A percentile compares a stretch with the other conserved stretches of the same genome.
Conservation (phyloP, 2,329 filamentous ascomycete species). For the Fusarium transvaalense region DNA sequence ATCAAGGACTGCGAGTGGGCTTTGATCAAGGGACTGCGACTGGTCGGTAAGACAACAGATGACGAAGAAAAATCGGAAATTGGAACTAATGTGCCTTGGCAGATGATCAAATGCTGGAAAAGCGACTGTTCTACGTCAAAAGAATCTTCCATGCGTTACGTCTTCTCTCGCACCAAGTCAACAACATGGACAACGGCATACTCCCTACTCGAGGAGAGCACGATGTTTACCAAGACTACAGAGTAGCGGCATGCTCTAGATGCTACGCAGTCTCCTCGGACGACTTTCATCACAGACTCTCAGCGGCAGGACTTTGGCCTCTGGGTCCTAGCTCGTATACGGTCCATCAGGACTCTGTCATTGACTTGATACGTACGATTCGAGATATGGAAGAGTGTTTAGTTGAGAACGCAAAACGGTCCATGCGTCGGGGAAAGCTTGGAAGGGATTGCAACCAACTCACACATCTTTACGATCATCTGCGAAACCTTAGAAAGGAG, state of each 20-base stretch:
- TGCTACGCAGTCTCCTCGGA: constrained; percentile 13
- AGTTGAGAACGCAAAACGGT: neutral
- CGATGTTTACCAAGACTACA: constrained; percentile 5
- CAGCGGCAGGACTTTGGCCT: constrained; percentile 20
- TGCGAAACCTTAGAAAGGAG: neutral
- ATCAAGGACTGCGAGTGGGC: constrained; percentile 18
- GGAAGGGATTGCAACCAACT: constrained; percentile 24
- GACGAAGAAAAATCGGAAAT: neutral
- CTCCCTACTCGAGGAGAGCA: constrained; percentile 13
- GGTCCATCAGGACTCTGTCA: neutral
- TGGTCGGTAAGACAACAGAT: constrained; percentile 7
- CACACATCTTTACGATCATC: constrained; percentile 17
- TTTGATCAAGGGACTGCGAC: neutral
- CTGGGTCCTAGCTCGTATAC: neutral
- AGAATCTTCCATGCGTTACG: constrained; percentile 18
- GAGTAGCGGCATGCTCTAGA: constrained; percentile 26
- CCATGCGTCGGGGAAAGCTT: no score
- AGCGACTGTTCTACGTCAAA: constrained; percentile 8
- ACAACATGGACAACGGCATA: constrained; percentile 17
- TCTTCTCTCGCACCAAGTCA: constrained; percentile 29
- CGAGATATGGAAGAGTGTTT: neutral
- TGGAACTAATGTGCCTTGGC: neutral
- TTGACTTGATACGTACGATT: constrained; percentile 15
- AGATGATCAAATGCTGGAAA: constrained; percentile 12
- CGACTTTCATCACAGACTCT: constrained; percentile 11